These are phyloP conservation scores for Scorias spongiosa DNA, from an alignment of 2,329 filamentous ascomycete species.

Conservation along the genomic window DNA sequence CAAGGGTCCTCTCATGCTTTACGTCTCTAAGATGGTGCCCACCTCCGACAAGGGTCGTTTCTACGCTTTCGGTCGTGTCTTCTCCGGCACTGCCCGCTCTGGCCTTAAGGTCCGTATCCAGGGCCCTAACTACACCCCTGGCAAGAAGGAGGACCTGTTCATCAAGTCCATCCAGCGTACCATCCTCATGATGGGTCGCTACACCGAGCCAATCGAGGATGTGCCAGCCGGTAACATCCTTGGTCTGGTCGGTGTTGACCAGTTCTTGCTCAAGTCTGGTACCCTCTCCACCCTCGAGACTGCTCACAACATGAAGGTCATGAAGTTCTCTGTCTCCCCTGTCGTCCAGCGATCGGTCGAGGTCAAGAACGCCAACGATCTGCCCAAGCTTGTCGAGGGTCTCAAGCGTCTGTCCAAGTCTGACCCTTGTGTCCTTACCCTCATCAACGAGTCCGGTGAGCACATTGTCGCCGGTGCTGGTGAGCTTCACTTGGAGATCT, in stretches of 20 bases:
- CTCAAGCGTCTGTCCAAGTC: slow-evolving; percentile 99
- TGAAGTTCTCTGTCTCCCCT: slow-evolving; percentile 99
- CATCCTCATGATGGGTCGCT: slow-evolving; percentile 99
- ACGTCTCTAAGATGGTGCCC: slow-evolving; percentile 99
- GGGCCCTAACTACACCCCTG: slow-evolving; percentile 95
- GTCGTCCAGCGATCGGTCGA: slow-evolving; percentile 97
- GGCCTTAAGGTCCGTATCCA: slow-evolving; percentile 99
- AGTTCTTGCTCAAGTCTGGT: slow-evolving; percentile 99
- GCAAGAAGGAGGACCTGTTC: slow-evolving; percentile 98
- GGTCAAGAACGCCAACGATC: slow-evolving; percentile 99
- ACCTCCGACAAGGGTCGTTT: slow-evolving; percentile 99
- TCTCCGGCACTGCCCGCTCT: slow-evolving; percentile 92
- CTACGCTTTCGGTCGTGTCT: slow-evolving; percentile 99
- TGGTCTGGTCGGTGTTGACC: slow-evolving; percentile 96
- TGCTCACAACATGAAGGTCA: slow-evolving; percentile 99
- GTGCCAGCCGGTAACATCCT: slow-evolving; percentile 99
- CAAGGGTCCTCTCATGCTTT: slow-evolving; percentile 97
- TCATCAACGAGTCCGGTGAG: slow-evolving; percentile 84
- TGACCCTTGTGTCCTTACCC: slow-evolving; percentile 91
- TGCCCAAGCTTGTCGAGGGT: slow-evolving; percentile 99
- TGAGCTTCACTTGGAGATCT: slow-evolving; percentile 99
- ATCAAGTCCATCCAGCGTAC: slow-evolving; percentile 99
- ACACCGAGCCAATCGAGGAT: slow-evolving; percentile 97
- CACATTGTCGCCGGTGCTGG: slow-evolving; percentile 98
- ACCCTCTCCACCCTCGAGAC: slow-evolving; percentile 94